Evolutionary conservation across 345 rosid species (phyloP).

Genomic region (Lagerstroemia speciosa): DNA sequence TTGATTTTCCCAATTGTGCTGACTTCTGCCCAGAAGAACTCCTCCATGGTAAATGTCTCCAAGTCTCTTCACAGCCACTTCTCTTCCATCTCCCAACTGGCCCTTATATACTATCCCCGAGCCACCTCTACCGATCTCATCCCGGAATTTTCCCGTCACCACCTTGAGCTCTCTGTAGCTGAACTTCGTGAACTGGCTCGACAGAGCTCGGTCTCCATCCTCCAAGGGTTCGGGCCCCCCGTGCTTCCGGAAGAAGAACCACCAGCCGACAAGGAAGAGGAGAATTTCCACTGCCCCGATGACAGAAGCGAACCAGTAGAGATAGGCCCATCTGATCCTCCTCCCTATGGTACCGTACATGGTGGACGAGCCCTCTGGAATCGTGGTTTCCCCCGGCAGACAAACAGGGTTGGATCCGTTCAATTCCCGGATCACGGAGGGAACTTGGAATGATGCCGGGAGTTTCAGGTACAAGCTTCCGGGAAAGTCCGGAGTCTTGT

Average conservation of each 20-base stretch:
- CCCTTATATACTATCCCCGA: slow-evolving; percentile 23
- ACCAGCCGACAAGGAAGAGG: slow-evolving; percentile 20
- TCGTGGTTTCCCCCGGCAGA: background rate
- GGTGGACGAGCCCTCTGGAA: slow-evolving; percentile 9
- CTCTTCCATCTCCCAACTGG: slow-evolving; percentile 12
- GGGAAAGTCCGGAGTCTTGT: slow-evolving; percentile 11
- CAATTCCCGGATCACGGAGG: background rate
- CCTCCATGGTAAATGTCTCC: slow-evolving; percentile 10
- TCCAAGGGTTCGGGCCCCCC: slow-evolving; percentile 6
- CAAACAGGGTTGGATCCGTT: slow-evolving; percentile 11
- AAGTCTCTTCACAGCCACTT: slow-evolving; percentile 22
- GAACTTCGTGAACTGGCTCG: slow-evolving; percentile 28
- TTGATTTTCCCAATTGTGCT: slow-evolving; percentile 22
- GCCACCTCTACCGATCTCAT: slow-evolving; percentile 23
- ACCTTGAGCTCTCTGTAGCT: slow-evolving; percentile 21
- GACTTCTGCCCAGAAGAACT: slow-evolving; percentile 22
- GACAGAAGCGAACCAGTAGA: slow-evolving; percentile 25
- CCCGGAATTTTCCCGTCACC: slow-evolving; percentile 10
- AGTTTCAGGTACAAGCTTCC: slow-evolving; percentile 23
- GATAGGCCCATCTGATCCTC: slow-evolving; percentile 29
- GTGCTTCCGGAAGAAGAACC: slow-evolving; percentile 20
- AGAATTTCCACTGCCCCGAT: slow-evolving; percentile 30
- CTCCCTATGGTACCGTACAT: slow-evolving; percentile 12
- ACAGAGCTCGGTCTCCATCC: slow-evolving; percentile 21
- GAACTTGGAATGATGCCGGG: slow-evolving; percentile 11